Conservation (phyloP, 805 yeast genomes). For the Scheffersomyces spartinae region DNA sequence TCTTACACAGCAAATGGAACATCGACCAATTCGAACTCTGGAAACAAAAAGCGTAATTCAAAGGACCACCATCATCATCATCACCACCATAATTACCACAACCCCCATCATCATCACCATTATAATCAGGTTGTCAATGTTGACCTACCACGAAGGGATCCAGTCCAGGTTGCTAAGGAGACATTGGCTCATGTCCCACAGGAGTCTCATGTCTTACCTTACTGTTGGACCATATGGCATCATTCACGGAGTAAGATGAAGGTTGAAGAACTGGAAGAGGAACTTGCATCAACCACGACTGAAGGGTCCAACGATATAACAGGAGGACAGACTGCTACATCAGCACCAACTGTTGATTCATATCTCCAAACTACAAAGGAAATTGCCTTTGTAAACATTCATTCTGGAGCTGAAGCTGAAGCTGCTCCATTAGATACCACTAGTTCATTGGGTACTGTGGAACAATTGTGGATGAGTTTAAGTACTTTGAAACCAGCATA, state of each 20-base stretch:
- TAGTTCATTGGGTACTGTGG: slow-evolving; percentile 32
- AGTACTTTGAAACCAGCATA: slow-evolving; percentile 25
- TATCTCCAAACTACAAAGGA: slow-evolving; percentile 37
- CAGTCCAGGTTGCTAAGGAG: no score
- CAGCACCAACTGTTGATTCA: slow-evolving; percentile 21
- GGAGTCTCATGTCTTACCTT: slow-evolving; percentile 33
- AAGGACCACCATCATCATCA: no score
- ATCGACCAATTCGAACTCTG: no score
- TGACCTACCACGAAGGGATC: no score
- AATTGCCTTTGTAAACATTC: slow-evolving; percentile 24
- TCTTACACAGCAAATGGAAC: no score
- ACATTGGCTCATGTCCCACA: no score
- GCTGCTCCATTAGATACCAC: slow-evolving; percentile 7
- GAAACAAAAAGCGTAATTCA: no score
- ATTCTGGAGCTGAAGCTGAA: slow-evolving; percentile 7
- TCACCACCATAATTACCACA: no score
- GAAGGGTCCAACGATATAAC: slow-evolving; percentile 6
- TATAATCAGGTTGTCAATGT: no score
- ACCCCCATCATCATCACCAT: no score
- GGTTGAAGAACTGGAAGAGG: slow-evolving; percentile 9
- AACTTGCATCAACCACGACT: slow-evolving; percentile 4
- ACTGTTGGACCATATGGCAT: slow-evolving; percentile 41
- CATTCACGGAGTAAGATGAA: slow-evolving; percentile 22
- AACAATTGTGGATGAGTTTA: slow-evolving; percentile 41
- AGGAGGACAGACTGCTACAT: slow-evolving; percentile 3